Percentiles rank a stretch among this genome's conserved stretches.
Evolutionary conservation across 1,139 yeast genomes (phyloP).

Genomic region (Kodamaea alishanica): DNA sequence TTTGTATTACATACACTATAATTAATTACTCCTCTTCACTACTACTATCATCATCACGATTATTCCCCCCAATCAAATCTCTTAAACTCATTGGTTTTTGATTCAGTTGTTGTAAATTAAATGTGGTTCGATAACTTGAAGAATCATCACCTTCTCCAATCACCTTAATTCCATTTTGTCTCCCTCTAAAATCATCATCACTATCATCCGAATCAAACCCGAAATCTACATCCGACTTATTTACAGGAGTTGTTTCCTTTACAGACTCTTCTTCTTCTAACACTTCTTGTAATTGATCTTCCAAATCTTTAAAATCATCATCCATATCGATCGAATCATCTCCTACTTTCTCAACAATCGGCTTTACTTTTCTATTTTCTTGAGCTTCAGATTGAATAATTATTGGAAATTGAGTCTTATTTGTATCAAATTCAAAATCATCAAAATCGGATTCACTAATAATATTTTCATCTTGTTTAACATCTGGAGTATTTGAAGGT

Average conservation of each 20-base stretch:
- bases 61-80: conserved; percentile 32
- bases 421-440: conserved; percentile 19
- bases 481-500: conserved; percentile 17
- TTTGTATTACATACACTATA: neutral
- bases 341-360: conserved; percentile 11
- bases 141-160: conserved; percentile 11
- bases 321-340: conserved; percentile 24
- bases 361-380: conserved; percentile 6
- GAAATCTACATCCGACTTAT: conserved; percentile 2
- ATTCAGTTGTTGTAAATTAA: conserved; percentile 2
- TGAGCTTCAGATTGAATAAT: conserved; percentile 3
- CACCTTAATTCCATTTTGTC: conserved; percentile 17
- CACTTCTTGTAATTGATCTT: conserved; percentile 44
- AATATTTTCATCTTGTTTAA: conserved; percentile 21
- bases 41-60: conserved; percentile 31
- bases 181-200: conserved; percentile 23
- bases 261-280: conserved; percentile 25
- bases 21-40: conserved; percentile 38
- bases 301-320: conserved; percentile 45
- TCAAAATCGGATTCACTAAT: conserved; percentile 40
- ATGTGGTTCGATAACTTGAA: conserved; percentile 1
- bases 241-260: neutral
- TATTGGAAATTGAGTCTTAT: conserved; percentile 12
- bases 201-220: conserved; percentile 24
- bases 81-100: conserved; percentile 40